Conservation (phyloP, 257 asterid species). For the Galeopsis tetrahit region DNA sequence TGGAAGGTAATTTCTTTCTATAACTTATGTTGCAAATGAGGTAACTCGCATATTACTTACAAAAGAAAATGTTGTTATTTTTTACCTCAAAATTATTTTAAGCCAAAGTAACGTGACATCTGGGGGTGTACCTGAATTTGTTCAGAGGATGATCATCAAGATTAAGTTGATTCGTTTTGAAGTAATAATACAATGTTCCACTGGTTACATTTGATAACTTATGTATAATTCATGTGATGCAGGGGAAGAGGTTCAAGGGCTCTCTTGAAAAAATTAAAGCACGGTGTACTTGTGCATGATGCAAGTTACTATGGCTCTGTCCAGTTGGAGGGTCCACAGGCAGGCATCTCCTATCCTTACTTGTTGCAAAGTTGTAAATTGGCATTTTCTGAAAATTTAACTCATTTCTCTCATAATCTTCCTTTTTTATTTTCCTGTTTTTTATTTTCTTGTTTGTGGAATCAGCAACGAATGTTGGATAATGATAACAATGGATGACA, state of each 20-base stretch:
- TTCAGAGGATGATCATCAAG: conserved; percentile 8
- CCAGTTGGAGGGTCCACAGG: conserved; percentile 91
- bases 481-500: conserved; percentile 1
- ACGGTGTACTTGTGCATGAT: conserved; percentile 80
- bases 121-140: background rate
- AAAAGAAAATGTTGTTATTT: background rate
- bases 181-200: background rate
- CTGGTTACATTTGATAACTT: conserved; percentile 6
- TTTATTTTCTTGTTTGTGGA: conserved; percentile 11
- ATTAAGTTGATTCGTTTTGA: conserved; percentile 16
- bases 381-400: background rate
- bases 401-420: background rate
- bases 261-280: conserved; percentile 62
- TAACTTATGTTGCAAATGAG: background rate
- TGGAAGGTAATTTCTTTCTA: conserved; percentile 60
- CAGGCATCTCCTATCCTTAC: conserved; percentile 42
- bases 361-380: conserved; percentile 11
- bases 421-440: background rate
- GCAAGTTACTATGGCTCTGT: conserved; percentile 72
- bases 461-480: background rate
- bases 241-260: conserved; percentile 94
- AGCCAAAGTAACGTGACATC: conserved; percentile 8
- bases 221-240: conserved; percentile 36
- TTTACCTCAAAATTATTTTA: background rate
- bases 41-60: background rate